Conservation (phyloP, 345 rosid genomes). For the Litchi chinensis region DNA sequence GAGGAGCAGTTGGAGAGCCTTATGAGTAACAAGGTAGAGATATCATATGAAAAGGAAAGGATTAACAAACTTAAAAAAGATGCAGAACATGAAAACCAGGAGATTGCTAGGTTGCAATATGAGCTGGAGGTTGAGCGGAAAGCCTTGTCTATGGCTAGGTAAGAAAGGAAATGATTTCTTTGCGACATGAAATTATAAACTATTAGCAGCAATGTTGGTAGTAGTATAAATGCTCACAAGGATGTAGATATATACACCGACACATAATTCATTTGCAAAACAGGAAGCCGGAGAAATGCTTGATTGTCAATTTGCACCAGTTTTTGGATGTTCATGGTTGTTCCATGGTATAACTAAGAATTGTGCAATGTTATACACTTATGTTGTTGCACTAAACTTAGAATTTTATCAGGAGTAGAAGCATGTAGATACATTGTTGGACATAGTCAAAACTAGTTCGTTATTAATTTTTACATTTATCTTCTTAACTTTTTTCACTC, state of each 20-base stretch:
- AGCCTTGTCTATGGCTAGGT: constrained; percentile 93
- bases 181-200: background rate
- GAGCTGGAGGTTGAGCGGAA: constrained; percentile 85
- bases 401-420: background rate
- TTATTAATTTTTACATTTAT: background rate
- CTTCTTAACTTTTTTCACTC: constrained; percentile 13
- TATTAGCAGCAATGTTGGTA: constrained; percentile 3
- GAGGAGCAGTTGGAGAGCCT: constrained; percentile 78
- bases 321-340: background rate
- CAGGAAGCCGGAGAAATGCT: background rate
- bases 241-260: background rate
- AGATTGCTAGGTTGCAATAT: constrained; percentile 64
- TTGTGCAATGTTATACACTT: too few relatives aligned
- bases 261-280: background rate
- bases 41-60: constrained; percentile 81
- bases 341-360: too few relatives aligned
- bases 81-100: constrained; percentile 73
- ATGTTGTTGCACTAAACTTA: background rate
- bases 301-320: background rate
- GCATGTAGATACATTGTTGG: background rate
- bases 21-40: constrained; percentile 65
- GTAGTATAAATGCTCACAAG: background rate
- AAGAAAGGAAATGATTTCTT: constrained; percentile 15
- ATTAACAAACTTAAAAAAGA: constrained; percentile 58
- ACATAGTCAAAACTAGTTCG: background rate